These are phyloP conservation scores for Uronychia setigera DNA, from an alignment of 73 alveolate species.

Conservation along the genomic window DNA sequence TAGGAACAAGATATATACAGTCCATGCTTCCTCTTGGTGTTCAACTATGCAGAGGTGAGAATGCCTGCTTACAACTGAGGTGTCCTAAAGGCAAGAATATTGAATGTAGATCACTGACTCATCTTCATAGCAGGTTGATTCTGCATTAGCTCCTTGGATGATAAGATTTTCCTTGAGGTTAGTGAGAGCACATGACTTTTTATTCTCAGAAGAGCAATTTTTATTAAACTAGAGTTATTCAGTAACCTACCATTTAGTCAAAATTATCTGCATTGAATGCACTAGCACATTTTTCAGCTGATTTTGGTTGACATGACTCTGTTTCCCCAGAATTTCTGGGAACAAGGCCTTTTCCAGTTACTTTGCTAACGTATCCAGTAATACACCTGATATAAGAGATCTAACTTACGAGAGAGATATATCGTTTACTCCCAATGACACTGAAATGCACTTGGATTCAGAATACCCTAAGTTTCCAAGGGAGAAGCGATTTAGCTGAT, in stretches of 20 bases:
- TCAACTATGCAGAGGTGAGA: slow-evolving; percentile 1
- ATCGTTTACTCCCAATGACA: slow-evolving; percentile 35
- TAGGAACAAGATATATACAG: background rate
- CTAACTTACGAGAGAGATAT: background rate
- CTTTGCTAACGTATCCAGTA: slow-evolving; percentile 4
- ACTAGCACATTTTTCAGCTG: slow-evolving; percentile 6
- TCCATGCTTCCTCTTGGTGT: slow-evolving; percentile 19
- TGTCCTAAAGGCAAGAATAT: slow-evolving; percentile 12
- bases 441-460: slow-evolving; percentile 29
- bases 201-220: slow-evolving; percentile 1
- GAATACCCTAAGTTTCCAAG: slow-evolving; percentile 60
- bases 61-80: background rate
- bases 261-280: background rate
- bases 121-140: background rate
- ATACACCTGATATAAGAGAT: slow-evolving; percentile 5
- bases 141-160: background rate
- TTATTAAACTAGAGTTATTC: slow-evolving; percentile 3
- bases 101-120: slow-evolving; percentile 22
- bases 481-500: slow-evolving; percentile 3
- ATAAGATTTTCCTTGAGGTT: too few species aligned
- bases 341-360: slow-evolving; percentile 17
- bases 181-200: background rate
- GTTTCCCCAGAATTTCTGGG: slow-evolving; percentile 11
- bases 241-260: background rate
- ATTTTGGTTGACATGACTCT: slow-evolving; percentile 8